Base-by-base conservation (phyloP, 202 grass and related monocot species). In the Cymbopogon flexuosus region DNA sequence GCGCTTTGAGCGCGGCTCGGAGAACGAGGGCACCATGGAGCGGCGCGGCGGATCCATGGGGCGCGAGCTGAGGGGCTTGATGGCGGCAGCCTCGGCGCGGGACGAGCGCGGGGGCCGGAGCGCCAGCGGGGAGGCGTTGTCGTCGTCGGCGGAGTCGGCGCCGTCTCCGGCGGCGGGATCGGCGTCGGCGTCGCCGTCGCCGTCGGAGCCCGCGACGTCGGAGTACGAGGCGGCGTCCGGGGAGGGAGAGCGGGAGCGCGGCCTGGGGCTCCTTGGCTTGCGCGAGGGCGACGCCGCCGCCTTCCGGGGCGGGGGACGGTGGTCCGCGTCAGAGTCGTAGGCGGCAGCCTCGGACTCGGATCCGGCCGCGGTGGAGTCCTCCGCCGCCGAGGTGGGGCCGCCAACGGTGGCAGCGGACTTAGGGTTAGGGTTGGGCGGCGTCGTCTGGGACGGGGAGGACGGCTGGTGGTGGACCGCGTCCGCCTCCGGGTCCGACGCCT, bases 21-120 rank as follows among this genome's bases (percentile, higher is more conserved):
- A 40, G 75, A 79, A 45, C 15, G 84, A 51, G 23, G 18, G 69
- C 1, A n/a, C 14, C 67, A 70, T 1, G 46, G 51, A 57, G 77
- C 75, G 84, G 0, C 57, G 79, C 0, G 51, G 36, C 9, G 65
- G 70, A 58, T 87, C 86, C 92, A 91, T 94, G 59, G 92, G 89
- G 41, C 81, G 81, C 40, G 92, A 89, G 81, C 81, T 89, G 49
- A 89, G 84, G 33, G 88, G 92, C 84, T 94, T 94, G 64, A 87
- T 75, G 68, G 65, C 60, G 37, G 89, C 74, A 3, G 84, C 91
- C 69, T 87, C 59, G 33, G 79, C 37, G 68, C 73, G 65, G 22
- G 85, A 72, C 42, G 29, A 30, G 70, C 74, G 84, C 19, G 22
- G 59, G 63, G 37, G n/a, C 10, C 24, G 79, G 63, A 75, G 24